phyloP scores from a whole-genome alignment of 805 yeast genomes.

The Torulaspora maleeae region DNA sequence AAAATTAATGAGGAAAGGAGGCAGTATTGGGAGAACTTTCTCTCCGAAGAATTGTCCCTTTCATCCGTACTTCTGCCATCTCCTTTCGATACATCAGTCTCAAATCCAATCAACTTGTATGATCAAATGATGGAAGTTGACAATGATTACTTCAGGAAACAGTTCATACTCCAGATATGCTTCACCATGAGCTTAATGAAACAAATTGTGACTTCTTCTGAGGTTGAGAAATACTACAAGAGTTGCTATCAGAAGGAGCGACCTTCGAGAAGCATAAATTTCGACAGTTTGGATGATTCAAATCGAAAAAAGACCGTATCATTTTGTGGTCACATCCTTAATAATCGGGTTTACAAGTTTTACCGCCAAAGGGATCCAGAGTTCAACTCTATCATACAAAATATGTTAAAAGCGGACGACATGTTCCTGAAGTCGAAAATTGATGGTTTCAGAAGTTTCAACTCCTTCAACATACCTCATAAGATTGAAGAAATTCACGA shows the following conservation, averaged over 20 bases:
- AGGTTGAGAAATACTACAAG: slow-evolving; percentile 21
- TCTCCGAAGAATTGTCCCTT: neutral
- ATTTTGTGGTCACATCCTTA: slow-evolving; percentile 16
- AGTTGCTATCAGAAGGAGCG: slow-evolving; percentile 22
- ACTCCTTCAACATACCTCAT: slow-evolving; percentile 13
- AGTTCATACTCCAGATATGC: slow-evolving; percentile 26
- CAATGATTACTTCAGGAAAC: slow-evolving; percentile 30
- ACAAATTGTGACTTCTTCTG: slow-evolving; percentile 17
- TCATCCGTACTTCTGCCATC: slow-evolving; percentile 17
- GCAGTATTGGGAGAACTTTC: slow-evolving; percentile 15
- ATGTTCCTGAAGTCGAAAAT: slow-evolving; percentile 19
- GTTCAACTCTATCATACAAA: slow-evolving; percentile 16
- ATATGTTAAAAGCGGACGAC: slow-evolving; percentile 16
- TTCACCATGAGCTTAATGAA: slow-evolving; percentile 18
- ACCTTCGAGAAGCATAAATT: slow-evolving; percentile 14
- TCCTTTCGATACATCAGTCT: slow-evolving; percentile 21
- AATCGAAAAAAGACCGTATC: slow-evolving; percentile 15
- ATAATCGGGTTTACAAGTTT: slow-evolving; percentile 20
- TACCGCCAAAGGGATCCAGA: slow-evolving; percentile 25
- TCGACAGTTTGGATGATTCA: slow-evolving; percentile 14
- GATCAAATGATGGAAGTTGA: slow-evolving; percentile 21
- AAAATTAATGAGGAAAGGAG: slow-evolving; percentile 11
- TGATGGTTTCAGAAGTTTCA: slow-evolving; percentile 26
- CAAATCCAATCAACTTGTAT: slow-evolving; percentile 20
- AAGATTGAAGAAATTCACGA: neutral